A percentile compares a stretch with the other conserved stretches of the same genome.
Conservation (phyloP, 2,329 filamentous ascomycete species). For the Colletotrichum cordylinicola region DNA sequence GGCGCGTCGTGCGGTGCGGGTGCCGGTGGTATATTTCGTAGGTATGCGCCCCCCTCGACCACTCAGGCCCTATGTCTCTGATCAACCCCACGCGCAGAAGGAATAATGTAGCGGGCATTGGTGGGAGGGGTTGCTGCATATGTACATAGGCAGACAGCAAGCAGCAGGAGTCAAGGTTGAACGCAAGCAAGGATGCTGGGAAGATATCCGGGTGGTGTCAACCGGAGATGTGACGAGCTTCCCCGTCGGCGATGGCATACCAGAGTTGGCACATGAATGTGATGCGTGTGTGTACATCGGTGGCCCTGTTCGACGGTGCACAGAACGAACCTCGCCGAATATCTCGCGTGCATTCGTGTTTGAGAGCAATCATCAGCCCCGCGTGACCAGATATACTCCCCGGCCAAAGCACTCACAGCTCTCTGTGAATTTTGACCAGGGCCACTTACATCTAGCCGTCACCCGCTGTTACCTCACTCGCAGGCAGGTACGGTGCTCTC, state of each 20-base stretch:
- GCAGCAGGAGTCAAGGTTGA: conserved; percentile 4
- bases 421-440: background rate
- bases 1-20: background rate
- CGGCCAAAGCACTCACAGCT: background rate
- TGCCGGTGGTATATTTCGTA: background rate
- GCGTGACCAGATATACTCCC: background rate
- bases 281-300: background rate
- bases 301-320: background rate
- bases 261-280: background rate
- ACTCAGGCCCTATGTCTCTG: conserved; percentile 10
- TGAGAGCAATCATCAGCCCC: background rate
- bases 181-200: conserved; percentile 5
- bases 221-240: background rate
- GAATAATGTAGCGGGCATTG: conserved; percentile 5
- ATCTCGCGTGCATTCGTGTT: background rate
- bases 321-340: background rate
- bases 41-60: background rate
- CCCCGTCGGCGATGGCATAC: background rate
- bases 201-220: background rate
- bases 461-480: background rate
- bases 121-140: background rate
- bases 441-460: background rate
- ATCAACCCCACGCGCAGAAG: conserved; percentile 17
- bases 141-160: background rate
- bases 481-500: background rate